These are phyloP conservation scores for Magnusiomyces suaveolens DNA, from an alignment of 1,139 yeast genomes.

Conservation along the genomic window DNA sequence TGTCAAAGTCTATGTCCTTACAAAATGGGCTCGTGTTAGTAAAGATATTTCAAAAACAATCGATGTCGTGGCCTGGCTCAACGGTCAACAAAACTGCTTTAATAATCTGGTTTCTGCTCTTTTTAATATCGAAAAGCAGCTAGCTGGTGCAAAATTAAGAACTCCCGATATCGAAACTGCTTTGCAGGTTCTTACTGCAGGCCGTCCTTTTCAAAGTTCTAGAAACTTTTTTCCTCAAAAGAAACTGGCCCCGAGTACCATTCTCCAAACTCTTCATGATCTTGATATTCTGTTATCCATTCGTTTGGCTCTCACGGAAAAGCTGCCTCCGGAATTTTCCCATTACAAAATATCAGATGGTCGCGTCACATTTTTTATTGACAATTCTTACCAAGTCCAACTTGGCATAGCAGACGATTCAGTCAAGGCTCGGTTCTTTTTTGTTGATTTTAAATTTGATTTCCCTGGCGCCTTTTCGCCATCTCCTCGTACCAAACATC, in stretches of 20 bases:
- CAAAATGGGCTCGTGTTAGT: conserved; percentile 76
- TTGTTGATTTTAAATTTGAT: conserved; percentile 63
- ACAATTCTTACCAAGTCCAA: conserved; percentile 59
- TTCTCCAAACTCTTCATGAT: conserved; percentile 55
- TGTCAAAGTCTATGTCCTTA: conserved; percentile 69
- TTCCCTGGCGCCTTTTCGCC: conserved; percentile 27
- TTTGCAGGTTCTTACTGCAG: conserved; percentile 68
- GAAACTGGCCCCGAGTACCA: conserved; percentile 46
- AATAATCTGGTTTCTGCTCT: conserved; percentile 55
- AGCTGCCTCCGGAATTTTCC: conserved; percentile 54
- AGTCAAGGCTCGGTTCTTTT: conserved; percentile 50
- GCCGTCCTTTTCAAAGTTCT: conserved; percentile 67
- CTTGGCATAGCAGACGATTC: conserved; percentile 61
- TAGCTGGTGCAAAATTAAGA: conserved; percentile 78
- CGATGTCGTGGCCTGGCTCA: conserved; percentile 78
- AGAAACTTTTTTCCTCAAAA: conserved; percentile 48
- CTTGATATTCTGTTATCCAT: conserved; percentile 66
- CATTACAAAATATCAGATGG: conserved; percentile 66
- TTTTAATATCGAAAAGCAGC: conserved; percentile 50
- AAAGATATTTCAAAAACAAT: conserved; percentile 64
- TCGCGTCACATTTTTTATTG: conserved; percentile 55
- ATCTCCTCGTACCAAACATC: conserved; percentile 35
- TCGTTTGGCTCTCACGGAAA: conserved; percentile 56
- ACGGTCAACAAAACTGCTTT: conserved; percentile 67
- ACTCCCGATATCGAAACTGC: conserved; percentile 84